Evolutionary conservation across 2,329 filamentous ascomycete species (phyloP).

Genomic region (Sphaerostilbella broomeana): DNA sequence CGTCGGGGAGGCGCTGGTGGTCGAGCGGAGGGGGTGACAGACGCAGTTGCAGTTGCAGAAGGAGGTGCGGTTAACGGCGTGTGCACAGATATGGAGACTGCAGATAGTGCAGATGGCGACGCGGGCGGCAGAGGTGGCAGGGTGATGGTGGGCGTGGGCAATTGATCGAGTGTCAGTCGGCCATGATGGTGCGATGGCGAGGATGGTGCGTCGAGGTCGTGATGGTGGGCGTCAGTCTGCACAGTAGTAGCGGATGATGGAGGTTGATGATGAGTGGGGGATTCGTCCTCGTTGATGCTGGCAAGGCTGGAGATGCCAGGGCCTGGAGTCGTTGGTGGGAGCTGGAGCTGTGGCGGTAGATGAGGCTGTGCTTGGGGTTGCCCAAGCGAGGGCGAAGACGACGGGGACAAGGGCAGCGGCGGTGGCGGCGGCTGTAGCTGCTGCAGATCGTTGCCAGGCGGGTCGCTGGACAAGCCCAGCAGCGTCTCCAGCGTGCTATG

Average conservation of each 20-base stretch:
- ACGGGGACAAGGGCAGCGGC: slow-evolving; percentile 1
- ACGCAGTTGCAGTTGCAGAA: background rate
- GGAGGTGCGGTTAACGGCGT: background rate
- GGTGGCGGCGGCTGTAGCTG: slow-evolving; percentile 6
- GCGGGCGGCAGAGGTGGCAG: slow-evolving; percentile 16
- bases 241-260: background rate
- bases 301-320: slow-evolving; percentile 7
- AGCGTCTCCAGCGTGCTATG: background rate
- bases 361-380: slow-evolving; percentile 1
- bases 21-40: slow-evolving; percentile 3
- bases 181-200: slow-evolving; percentile 5
- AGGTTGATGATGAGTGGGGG: background rate
- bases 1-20: slow-evolving; percentile 20
- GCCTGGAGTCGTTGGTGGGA: slow-evolving; percentile 3
- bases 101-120: slow-evolving; percentile 39
- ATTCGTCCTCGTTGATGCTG: slow-evolving; percentile 15
- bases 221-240: background rate
- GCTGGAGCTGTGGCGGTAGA: slow-evolving; percentile 1
- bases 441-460: slow-evolving; percentile 1
- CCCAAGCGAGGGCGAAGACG: slow-evolving; percentile 1
- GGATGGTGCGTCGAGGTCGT: slow-evolving; percentile 7
- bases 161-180: slow-evolving; percentile 1
- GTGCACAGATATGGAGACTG: slow-evolving; percentile 29
- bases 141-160: slow-evolving; percentile 6
- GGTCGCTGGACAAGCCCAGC: slow-evolving; percentile 3